Percentiles rank a stretch among this genome's conserved stretches.
Conservation (phyloP, 148 eudicot species). For the Suaeda aralocaspica region DNA sequence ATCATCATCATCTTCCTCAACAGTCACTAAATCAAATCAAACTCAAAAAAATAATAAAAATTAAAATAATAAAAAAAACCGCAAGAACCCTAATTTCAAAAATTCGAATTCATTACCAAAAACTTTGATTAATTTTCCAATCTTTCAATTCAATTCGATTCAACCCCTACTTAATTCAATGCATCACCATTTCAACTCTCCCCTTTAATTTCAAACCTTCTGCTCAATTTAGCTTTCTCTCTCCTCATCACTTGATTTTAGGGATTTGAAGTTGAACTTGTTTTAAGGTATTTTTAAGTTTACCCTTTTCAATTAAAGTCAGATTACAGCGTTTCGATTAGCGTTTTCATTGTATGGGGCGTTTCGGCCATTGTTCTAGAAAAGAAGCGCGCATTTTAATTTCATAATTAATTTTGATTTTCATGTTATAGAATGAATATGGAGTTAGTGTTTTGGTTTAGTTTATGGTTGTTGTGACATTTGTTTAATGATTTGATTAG, state of each 20-base stretch:
- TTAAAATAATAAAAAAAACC: not conserved
- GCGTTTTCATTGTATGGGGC: not conserved
- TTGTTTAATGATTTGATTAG: not conserved
- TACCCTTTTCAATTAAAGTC: not conserved
- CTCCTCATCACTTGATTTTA: not conserved
- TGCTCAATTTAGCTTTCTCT: not conserved
- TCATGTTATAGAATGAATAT: not conserved
- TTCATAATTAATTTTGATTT: not conserved
- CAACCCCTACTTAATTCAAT: not conserved
- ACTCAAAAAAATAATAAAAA: not conserved
- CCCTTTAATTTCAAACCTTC: not conserved
- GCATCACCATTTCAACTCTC: not conserved
- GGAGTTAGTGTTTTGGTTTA: not conserved
- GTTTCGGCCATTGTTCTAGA: conserved; percentile 3
- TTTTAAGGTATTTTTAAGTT: conserved; percentile 23
- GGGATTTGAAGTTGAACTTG: not conserved
- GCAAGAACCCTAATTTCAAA: conserved; percentile 31
- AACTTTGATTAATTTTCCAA: not conserved
- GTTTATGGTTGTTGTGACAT: not conserved
- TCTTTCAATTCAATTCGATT: not conserved
- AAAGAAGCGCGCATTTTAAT: not conserved
- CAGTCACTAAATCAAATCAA: not conserved
- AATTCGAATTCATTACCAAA: not conserved
- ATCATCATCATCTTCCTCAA: not conserved
- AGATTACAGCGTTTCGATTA: not conserved